Evolutionary conservation across 2,329 filamentous ascomycete species (phyloP), one percentile per base, ranked within the genome.

Genomic region (Pseudogymnoascus sp.): DNA sequence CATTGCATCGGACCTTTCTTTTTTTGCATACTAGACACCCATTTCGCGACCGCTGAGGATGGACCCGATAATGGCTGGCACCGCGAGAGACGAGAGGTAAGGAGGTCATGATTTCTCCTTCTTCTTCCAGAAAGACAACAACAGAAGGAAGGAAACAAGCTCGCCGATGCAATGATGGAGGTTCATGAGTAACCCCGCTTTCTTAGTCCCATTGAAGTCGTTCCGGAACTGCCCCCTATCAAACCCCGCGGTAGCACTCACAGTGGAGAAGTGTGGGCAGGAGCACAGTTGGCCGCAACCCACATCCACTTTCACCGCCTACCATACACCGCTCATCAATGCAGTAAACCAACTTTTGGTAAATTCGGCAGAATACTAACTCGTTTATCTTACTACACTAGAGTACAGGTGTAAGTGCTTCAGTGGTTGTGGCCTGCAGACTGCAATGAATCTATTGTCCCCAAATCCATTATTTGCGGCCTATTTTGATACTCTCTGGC

Each of bases 1-100:
- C 45, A 52, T 33, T 52, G 45, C 45, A 52, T 18, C 45, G 45
- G 15, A 52, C 45, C 45, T 52, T 52, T 52, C 45, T 26, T 33
- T 52, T 52, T 19, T 52, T 52, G 45, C 45, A 52, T 12, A 33
- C 26, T 18, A 52, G n/a, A 12, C 45, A 52, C n/a, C 45, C 45
- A 30, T 52, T 52, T 52, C 45, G 45, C 26, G 45, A 52, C 26
- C 45, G 45, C 9, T 52, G 45, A 13, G 45, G 45, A 33, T 52
- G 45, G 28, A 18, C 26, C 45, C 26, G 45, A 52, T 18, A 15
- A 15, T 52, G 45, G 45, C 45, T 33, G 3, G 26, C 45, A 33
- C 45, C 45, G 8, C 45, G 26, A 52, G 45, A 30, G 26, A 26
- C n/a, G 33, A 52, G 26, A 52, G 45, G 45, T 52, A 19, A 15